A percentile compares a stretch with the other conserved stretches of the same genome.
Evolutionary conservation across 2,329 filamentous ascomycete species (phyloP).

Genomic region (Xylariaceae sp.): DNA sequence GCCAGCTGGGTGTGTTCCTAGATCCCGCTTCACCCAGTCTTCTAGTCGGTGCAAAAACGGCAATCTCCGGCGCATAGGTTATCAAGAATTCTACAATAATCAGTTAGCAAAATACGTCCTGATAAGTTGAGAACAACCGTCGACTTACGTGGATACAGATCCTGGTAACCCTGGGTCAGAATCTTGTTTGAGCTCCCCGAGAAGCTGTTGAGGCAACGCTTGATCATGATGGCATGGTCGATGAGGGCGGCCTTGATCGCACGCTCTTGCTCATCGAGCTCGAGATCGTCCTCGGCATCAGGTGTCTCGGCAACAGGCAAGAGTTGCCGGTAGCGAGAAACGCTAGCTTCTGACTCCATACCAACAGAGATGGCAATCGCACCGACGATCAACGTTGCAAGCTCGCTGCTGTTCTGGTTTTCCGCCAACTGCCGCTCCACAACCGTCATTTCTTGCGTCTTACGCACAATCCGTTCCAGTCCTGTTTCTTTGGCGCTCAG

Average conservation of each 20-base stretch:
- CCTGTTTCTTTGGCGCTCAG: conserved; percentile 79
- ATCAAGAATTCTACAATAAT: conserved; percentile 49
- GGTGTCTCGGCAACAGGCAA: conserved; percentile 51
- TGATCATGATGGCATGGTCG: conserved; percentile 84
- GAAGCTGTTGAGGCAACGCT: conserved; percentile 70
- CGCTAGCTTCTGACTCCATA: conserved; percentile 65
- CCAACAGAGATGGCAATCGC: conserved; percentile 74
- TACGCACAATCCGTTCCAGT: conserved; percentile 81
- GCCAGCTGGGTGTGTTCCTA: conserved; percentile 40
- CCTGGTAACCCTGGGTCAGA: conserved; percentile 51
- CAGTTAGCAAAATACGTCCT: conserved; percentile 15
- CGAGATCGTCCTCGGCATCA: conserved; percentile 42
- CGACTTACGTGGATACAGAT: conserved; percentile 60
- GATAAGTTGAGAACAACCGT: not conserved
- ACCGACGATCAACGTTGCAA: conserved; percentile 64
- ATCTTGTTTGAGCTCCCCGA: conserved; percentile 56
- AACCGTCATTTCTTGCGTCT: conserved; percentile 75
- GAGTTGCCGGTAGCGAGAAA: conserved; percentile 71
- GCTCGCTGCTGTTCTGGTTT: conserved; percentile 68
- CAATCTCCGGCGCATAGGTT: conserved; percentile 61
- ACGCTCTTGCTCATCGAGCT: conserved; percentile 60
- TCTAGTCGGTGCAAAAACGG: conserved; percentile 52
- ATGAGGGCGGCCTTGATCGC: conserved; percentile 80
- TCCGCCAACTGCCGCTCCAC: conserved; percentile 70
- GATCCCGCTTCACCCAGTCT: conserved; percentile 37